A percentile compares a stretch with the other conserved stretches of the same genome.
Evolutionary conservation across 2,329 filamentous ascomycete species (phyloP).

Genomic region (Sporothrix mexicana): DNA sequence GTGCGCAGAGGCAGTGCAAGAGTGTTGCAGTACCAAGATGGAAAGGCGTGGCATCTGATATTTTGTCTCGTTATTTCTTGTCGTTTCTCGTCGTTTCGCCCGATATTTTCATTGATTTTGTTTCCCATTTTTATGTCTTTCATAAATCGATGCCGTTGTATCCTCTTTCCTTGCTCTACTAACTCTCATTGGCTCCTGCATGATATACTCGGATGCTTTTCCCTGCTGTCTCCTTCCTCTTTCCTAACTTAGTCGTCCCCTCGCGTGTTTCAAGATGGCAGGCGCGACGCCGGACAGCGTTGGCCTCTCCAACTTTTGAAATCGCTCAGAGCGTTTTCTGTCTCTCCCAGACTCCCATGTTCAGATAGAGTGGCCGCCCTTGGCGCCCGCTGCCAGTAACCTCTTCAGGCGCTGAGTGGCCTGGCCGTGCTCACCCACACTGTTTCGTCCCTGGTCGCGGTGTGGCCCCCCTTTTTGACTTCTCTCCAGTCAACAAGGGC

Average conservation of each 20-base stretch:
- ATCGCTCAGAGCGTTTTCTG: neutral
- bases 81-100: neutral
- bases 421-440: conserved; percentile 7
- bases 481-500: conserved; percentile 15
- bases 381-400: neutral
- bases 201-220: neutral
- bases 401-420: conserved; percentile 9
- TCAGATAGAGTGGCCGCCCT: neutral
- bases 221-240: conserved; percentile 23
- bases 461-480: neutral
- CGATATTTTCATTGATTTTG: neutral
- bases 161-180: too few relatives aligned
- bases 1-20: neutral
- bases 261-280: conserved; percentile 31
- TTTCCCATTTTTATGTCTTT: neutral
- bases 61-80: neutral
- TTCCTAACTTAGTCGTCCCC: neutral
- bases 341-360: neutral
- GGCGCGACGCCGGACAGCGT: conserved; percentile 32
- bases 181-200: conserved; percentile 10
- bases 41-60: conserved; percentile 7
- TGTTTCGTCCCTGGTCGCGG: conserved; percentile 22
- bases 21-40: neutral
- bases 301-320: neutral
- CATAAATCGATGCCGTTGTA: neutral